These are phyloP conservation scores for Lactuca sativa DNA, from an alignment of 129 eudicot species.

Conservation along the genomic window DNA sequence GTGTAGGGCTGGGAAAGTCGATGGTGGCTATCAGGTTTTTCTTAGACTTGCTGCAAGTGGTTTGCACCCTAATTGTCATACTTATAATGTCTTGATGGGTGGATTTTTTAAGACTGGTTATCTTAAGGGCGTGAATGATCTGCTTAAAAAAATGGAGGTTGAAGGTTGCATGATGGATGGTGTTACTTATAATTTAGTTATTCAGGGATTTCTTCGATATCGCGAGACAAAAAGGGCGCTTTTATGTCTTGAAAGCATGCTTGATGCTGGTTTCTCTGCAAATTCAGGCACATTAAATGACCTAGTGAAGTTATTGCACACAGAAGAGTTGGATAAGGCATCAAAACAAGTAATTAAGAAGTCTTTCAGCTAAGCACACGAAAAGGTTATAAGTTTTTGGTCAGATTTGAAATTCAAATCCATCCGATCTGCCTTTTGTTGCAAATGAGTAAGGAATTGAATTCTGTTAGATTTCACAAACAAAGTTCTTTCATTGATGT, in stretches of 20 bases:
- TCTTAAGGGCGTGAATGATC: constrained; percentile 10
- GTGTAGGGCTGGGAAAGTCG: constrained; percentile 33
- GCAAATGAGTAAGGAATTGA: background rate
- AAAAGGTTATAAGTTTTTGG: background rate
- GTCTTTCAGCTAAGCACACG: background rate
- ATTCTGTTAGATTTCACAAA: no score
- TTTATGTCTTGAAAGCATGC: constrained; percentile 26
- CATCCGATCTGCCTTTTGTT: background rate
- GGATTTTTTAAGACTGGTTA: constrained; percentile 24
- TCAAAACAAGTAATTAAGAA: constrained; percentile 16
- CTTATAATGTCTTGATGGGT: constrained; percentile 29
- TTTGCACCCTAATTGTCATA: constrained; percentile 33
- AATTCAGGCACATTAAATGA: constrained; percentile 5
- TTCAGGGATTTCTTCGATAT: constrained; percentile 27
- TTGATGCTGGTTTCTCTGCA: constrained; percentile 27
- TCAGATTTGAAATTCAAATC: background rate
- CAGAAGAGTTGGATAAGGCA: constrained; percentile 14
- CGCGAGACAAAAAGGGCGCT: constrained; percentile 19
- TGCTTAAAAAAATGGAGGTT: constrained; percentile 29
- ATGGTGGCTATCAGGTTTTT: constrained; percentile 24
- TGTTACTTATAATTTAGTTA: constrained; percentile 32
- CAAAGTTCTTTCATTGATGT: no score
- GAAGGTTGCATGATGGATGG: constrained; percentile 27
- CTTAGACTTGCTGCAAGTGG: constrained; percentile 13
- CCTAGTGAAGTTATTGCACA: constrained; percentile 13